Conservation (phyloP, 495 filamentous ascomycete genomes). For the Copromyces sp. region DNA sequence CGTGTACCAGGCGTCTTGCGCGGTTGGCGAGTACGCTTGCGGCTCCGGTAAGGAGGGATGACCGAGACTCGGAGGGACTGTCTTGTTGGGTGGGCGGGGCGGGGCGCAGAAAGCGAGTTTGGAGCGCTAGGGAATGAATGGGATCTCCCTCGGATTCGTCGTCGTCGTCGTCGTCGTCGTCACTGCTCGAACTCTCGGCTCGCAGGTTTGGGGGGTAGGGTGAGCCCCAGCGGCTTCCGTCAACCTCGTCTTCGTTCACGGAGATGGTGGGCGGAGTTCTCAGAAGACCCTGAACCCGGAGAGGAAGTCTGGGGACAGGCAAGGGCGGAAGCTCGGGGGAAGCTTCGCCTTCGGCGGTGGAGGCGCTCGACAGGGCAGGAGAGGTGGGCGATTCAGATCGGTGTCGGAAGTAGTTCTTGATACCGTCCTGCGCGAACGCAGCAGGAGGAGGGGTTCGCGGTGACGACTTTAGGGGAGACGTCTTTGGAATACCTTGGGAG, state of each 20-base stretch:
- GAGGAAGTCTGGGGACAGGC: slow-evolving; percentile 37
- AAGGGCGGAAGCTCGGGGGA: slow-evolving; percentile 46
- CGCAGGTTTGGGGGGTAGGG: slow-evolving; percentile 52
- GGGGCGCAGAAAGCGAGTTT: slow-evolving; percentile 43
- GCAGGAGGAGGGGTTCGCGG: slow-evolving; percentile 41
- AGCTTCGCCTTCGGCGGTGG: slow-evolving; percentile 42
- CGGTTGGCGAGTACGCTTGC: slow-evolving; percentile 46
- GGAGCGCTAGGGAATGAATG: slow-evolving; percentile 40
- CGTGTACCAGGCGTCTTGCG: slow-evolving; percentile 42
- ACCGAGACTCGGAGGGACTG: slow-evolving; percentile 24
- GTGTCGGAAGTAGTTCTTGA: slow-evolving; percentile 13
- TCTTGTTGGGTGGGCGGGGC: slow-evolving; percentile 28
- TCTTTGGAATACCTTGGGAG: slow-evolving; percentile 27
- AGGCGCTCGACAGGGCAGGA: slow-evolving; percentile 40
- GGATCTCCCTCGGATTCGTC: slow-evolving; percentile 37
- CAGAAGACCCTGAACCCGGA: slow-evolving; percentile 35
- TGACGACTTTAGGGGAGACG: slow-evolving; percentile 40
- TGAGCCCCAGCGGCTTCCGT: slow-evolving; percentile 64
- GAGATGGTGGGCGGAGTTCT: slow-evolving; percentile 37
- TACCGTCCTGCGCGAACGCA: slow-evolving; percentile 42
- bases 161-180: slow-evolving; percentile 12
- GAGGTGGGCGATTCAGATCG: slow-evolving; percentile 25
- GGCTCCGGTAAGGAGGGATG: slow-evolving; percentile 37
- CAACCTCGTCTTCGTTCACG: slow-evolving; percentile 25
- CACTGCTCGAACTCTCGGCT: slow-evolving; percentile 40